Conservation (phyloP, 768 basidiomycete genomes). For the Mycena galopus region DNA sequence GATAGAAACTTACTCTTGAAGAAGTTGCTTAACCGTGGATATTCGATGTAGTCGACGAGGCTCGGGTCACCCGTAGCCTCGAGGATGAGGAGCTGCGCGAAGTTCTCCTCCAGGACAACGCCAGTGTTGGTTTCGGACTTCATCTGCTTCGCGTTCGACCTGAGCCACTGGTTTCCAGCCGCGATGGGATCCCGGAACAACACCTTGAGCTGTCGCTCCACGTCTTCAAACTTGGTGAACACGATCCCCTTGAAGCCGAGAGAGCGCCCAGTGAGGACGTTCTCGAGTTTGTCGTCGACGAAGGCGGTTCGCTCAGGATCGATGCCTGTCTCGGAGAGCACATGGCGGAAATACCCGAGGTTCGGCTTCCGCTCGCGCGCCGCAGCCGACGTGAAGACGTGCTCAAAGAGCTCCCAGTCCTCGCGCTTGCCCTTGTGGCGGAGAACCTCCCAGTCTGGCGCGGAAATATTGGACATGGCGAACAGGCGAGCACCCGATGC, state of each 20-base stretch:
- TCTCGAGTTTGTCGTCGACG: conserved; percentile 73
- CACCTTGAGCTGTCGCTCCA: conserved; percentile 60
- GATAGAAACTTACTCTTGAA: conserved; percentile 55
- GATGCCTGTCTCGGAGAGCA: conserved; percentile 57
- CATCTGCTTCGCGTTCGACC: conserved; percentile 53
- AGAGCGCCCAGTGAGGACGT: conserved; percentile 68
- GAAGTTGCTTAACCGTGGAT: conserved; percentile 64
- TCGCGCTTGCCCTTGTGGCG: conserved; percentile 51
- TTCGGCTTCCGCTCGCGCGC: conserved; percentile 58
- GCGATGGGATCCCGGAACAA: conserved; percentile 59
- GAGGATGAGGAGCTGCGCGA: conserved; percentile 69
- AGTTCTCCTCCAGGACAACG: conserved; percentile 61
- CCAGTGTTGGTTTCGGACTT: conserved; percentile 60
- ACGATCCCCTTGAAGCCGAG: conserved; percentile 68
- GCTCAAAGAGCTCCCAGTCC: conserved; percentile 63
- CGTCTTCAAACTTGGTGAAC: conserved; percentile 50
- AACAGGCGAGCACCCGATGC: conserved; percentile 54
- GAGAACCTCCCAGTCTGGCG: conserved; percentile 62
- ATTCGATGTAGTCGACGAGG: conserved; percentile 48
- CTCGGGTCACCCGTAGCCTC: conserved; percentile 62
- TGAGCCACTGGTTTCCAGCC: conserved; percentile 57
- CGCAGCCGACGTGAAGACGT: conserved; percentile 63
- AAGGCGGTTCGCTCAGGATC: conserved; percentile 65
- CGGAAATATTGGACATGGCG: conserved; percentile 72
- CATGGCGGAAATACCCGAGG: conserved; percentile 64